Conservation (phyloP, 2,329 filamentous ascomycete genomes). For the Sclerotinia borealis region DNA sequence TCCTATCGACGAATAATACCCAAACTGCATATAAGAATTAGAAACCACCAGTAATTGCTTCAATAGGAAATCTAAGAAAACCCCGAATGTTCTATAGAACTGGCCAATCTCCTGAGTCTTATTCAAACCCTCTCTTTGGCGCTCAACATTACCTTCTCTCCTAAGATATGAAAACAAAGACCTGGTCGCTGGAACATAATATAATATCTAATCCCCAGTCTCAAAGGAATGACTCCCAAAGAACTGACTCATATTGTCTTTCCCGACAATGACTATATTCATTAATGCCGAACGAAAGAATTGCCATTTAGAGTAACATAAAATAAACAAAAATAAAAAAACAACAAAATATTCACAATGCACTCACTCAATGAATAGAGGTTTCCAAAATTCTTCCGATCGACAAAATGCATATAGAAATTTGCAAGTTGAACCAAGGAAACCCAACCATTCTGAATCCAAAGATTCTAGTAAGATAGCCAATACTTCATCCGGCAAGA, state of each 20-base stretch:
- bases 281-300: background rate
- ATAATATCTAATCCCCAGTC: background rate
- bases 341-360: background rate
- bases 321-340: background rate
- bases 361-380: constrained; percentile 77
- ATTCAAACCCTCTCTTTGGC: background rate
- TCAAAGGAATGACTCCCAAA: background rate
- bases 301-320: background rate
- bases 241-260: background rate
- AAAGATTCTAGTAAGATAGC: constrained; percentile 70
- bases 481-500: constrained; percentile 75
- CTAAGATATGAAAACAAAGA: background rate
- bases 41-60: background rate
- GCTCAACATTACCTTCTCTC: background rate
- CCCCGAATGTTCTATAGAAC: background rate
- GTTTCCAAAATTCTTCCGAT: constrained; percentile 84
- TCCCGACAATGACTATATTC: background rate
- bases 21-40: background rate
- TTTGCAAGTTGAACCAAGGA: constrained; percentile 72
- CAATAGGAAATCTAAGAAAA: background rate
- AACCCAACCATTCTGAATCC: constrained; percentile 54
- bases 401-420: constrained; percentile 80
- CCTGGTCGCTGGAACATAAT: no score
- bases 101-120: background rate
- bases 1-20: background rate